Base-by-base conservation (phyloP, 129 eudicot species). In the Ambrosia artemisiifolia region DNA sequence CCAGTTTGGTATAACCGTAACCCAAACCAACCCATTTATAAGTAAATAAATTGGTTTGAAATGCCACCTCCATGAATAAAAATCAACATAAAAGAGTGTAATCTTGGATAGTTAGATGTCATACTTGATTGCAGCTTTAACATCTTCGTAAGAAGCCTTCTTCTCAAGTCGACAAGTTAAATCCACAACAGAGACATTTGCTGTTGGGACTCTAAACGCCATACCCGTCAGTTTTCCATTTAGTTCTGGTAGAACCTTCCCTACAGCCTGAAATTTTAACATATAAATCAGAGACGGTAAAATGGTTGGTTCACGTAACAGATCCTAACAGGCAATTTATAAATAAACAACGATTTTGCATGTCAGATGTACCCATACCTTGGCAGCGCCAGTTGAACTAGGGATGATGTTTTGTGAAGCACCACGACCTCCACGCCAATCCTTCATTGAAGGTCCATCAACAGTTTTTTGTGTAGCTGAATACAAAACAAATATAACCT, bases 361-460 rank as follows among this genome's bases (percentile, higher is more conserved):
- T 61, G 36, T 19, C 28, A 69, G 14, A 11, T 18, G 36, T 20
- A 64, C 2, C 3, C 14, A 11, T 80, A 94, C 97, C 94, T 94
- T 94, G 59, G 99, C 99, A 53, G 98, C 98, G 40, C 97, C 97
- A 67, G 97, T 94, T 9, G 97, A 94, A 65, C 98, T 94, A 65
- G 97, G 98, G 68, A 94, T 94, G 62, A 94, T 94, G 77, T 94
- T 94, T 53, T 94, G 98, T 51, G 85, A 86, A 71, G 98, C 98
- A 53, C 98, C 98, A 67, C 98, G 92, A 40, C 97, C 98, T 11
- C 98, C 98, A 28, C 98, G 82, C 98, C 98, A 94, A 70, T 94
- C 98, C 85, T 94, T 94, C 98, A 90, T 90, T 67, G 97, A 94
- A 72, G 98, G 98, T 33, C 98, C 97, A 78, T 94, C 98, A 67